Evolutionary conservation across 2,329 filamentous ascomycete species (phyloP).

Genomic region (Exophiala viscosa): DNA sequence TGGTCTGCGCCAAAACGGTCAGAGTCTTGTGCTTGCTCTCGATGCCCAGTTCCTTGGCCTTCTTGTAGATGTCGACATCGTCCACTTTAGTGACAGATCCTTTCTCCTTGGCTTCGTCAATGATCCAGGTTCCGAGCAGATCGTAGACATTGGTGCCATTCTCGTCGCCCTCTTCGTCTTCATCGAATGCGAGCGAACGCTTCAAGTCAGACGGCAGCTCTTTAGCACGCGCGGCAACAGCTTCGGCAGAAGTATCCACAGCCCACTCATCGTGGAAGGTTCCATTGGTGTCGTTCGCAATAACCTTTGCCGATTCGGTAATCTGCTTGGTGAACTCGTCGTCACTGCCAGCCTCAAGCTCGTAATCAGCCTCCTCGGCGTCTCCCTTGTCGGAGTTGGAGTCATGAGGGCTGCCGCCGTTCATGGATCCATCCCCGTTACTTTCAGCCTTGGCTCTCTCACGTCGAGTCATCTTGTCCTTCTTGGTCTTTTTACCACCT

Average conservation of each 20-base stretch:
- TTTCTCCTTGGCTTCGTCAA: conserved; percentile 63
- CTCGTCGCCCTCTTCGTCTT: conserved; percentile 75
- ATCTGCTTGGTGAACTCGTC: conserved; percentile 83
- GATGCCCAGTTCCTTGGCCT: conserved; percentile 93
- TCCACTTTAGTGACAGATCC: conserved; percentile 74
- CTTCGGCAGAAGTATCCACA: conserved; percentile 92
- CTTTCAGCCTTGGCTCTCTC: conserved; percentile 67
- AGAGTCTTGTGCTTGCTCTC: conserved; percentile 92
- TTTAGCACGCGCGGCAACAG: conserved; percentile 89
- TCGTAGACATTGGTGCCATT: conserved; percentile 80
- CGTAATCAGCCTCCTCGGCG: conserved; percentile 62
- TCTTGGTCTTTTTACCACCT: conserved; percentile 94
- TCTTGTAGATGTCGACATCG: conserved; percentile 88
- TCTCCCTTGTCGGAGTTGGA: conserved; percentile 60
- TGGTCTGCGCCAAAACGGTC: conserved; percentile 83
- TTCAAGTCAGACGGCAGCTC: conserved; percentile 93
- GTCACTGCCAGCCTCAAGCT: conserved; percentile 73
- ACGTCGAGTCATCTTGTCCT: conserved; percentile 79
- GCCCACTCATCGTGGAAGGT: conserved; percentile 89
- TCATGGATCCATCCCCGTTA: conserved; percentile 53
- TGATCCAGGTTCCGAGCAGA: conserved; percentile 88
- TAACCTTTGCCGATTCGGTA: conserved; percentile 65
- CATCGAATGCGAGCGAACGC: conserved; percentile 78
- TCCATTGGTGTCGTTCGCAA: conserved; percentile 59
- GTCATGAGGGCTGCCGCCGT: conserved; percentile 61